Conservation (phyloP, 2,329 filamentous ascomycete species). For the Ophiostoma quercus region DNA sequence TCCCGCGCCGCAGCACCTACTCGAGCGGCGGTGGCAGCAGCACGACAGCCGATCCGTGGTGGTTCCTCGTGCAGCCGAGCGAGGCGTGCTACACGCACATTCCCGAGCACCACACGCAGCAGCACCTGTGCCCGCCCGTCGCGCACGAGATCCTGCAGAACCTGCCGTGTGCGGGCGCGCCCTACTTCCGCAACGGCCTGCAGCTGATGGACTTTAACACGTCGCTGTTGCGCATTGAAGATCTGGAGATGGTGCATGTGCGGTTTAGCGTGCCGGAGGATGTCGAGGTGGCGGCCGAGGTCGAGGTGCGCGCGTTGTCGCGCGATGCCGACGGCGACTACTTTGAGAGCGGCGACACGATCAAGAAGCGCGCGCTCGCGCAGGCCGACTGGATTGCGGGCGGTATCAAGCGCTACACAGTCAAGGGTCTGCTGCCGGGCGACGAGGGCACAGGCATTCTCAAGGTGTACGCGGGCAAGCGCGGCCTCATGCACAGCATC, state of each 20-base stretch:
- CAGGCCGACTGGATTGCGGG: constrained; percentile 79
- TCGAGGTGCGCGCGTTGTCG: constrained; percentile 76
- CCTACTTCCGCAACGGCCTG: constrained; percentile 77
- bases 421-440: constrained; percentile 86
- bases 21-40: constrained; percentile 56
- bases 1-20: constrained; percentile 72
- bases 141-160: constrained; percentile 80
- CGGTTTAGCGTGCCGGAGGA: constrained; percentile 83
- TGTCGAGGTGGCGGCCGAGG: constrained; percentile 86
- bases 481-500: constrained; percentile 94
- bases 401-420: constrained; percentile 82
- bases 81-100: constrained; percentile 96
- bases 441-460: constrained; percentile 85
- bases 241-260: constrained; percentile 87
- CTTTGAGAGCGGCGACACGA: constrained; percentile 84
- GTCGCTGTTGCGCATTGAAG: constrained; percentile 75
- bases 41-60: constrained; percentile 76
- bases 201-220: constrained; percentile 89
- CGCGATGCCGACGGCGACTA: constrained; percentile 83
- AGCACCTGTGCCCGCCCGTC: constrained; percentile 86
- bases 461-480: constrained; percentile 89
- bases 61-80: constrained; percentile 82
- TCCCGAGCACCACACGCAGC: constrained; percentile 77
- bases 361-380: constrained; percentile 79
- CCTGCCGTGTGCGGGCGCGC: constrained; percentile 77